phyloP scores from a whole-genome alignment of 768 basidiomycete genomes.

The Coprinellus micaceus region DNA sequence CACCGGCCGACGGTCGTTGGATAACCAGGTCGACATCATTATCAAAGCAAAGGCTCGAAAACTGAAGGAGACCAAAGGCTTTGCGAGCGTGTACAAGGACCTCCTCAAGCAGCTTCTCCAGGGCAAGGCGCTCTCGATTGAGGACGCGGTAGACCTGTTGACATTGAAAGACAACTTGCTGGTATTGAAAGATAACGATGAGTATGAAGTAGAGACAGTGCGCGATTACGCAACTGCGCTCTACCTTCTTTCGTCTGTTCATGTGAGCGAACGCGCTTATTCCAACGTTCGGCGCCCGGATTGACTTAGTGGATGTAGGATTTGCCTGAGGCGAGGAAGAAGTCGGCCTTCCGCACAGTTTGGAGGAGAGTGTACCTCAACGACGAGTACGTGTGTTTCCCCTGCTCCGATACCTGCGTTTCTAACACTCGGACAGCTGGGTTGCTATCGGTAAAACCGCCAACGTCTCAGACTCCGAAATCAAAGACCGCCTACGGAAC shows the following conservation, averaged over 20 bases:
- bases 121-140: constrained; percentile 69
- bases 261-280: constrained; percentile 38
- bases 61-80: constrained; percentile 45
- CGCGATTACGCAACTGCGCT: constrained; percentile 70
- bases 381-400: constrained; percentile 65
- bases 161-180: constrained; percentile 88
- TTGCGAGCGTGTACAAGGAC: constrained; percentile 53
- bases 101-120: constrained; percentile 66
- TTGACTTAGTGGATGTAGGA: constrained; percentile 35
- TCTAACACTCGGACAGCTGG: constrained; percentile 58
- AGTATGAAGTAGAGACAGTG: constrained; percentile 32
- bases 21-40: constrained; percentile 65
- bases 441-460: constrained; percentile 66
- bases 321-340: constrained; percentile 64
- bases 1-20: constrained; percentile 61
- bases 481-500: constrained; percentile 63
- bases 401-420: background rate
- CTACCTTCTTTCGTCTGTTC: constrained; percentile 55
- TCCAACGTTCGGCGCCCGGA: background rate
- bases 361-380: constrained; percentile 89
- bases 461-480: constrained; percentile 72
- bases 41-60: constrained; percentile 49
- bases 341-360: constrained; percentile 67
- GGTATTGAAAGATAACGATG: too few species aligned
- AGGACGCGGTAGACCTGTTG: constrained; percentile 80